Evolutionary conservation across 768 basidiomycete species (phyloP).

Genomic region (Collybiopsis confluens): DNA sequence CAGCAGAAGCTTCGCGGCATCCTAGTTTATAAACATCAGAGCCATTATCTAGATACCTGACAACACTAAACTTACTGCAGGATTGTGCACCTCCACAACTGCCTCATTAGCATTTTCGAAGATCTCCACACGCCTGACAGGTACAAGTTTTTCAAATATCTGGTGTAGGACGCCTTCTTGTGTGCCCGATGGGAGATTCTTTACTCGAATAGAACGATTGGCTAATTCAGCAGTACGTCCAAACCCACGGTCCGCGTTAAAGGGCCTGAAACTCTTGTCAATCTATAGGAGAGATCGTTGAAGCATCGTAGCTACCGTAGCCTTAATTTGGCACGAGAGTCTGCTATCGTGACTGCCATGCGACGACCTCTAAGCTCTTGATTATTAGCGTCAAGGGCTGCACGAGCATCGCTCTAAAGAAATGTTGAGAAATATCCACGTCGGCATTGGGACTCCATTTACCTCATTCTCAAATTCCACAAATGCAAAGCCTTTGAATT

Average conservation of each 20-base stretch:
- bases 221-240: conserved; percentile 52
- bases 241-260: conserved; percentile 50
- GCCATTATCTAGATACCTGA: not conserved
- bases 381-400: conserved; percentile 78
- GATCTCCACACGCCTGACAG: conserved; percentile 71
- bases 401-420: conserved; percentile 60
- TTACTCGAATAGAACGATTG: conserved; percentile 72
- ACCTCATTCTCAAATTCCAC: conserved; percentile 88
- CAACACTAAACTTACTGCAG: conserved; percentile 45
- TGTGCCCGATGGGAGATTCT: conserved; percentile 66
- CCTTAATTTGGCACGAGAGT: conserved; percentile 57
- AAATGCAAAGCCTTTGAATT: conserved; percentile 85
- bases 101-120: conserved; percentile 59
- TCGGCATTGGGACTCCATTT: conserved; percentile 14
- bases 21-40: conserved; percentile 39
- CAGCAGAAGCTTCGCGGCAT: conserved; percentile 77
- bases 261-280: conserved; percentile 24
- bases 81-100: conserved; percentile 59
- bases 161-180: conserved; percentile 95
- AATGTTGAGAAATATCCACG: not conserved
- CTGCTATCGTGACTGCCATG: conserved; percentile 84
- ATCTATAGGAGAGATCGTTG: not conserved
- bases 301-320: conserved; percentile 37
- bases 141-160: conserved; percentile 70
- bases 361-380: conserved; percentile 85